Base-by-base conservation (phyloP, 371 early-diverging fungal genomes). In the Saksenaea vasiformis region DNA sequence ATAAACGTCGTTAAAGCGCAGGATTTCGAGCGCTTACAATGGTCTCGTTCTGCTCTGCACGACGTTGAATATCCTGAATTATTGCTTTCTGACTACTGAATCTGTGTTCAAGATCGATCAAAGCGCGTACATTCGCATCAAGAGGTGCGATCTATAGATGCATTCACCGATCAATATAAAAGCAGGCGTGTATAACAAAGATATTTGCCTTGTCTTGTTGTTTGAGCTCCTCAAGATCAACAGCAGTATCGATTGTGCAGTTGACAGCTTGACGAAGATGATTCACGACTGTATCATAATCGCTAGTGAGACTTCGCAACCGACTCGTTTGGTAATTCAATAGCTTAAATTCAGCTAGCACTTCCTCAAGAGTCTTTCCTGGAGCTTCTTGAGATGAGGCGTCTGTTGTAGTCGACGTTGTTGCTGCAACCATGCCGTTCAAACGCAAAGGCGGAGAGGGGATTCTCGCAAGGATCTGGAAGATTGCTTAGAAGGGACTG, bases 211-310 rank as follows among this genome's bases (percentile, higher is more conserved):
- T 28, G 14, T 59, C 55, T 3, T 41, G 7, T 8, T 65, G 35
- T 14, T 41, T 22, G 13, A 54, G 26, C 26, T 69, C 62, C 44
- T 69, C 70, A 22, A 65, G 56, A 43, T 69, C 70, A 26, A 61
- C 34, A 1, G 65, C 65, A 44, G 56, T 56, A 38, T 69, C 70
- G 10, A 54, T 55, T 5, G 35, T 28, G 22, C 55, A 37, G 9
- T 26, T 41, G 15, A 56, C 17, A n/a, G 62, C 65, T 2, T 34
- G 22, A 15, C 59, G 58, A 43, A 69, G 57, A 19, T 58, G n/a
- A 3, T 62, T 43, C 31, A 58, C 7, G 47, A 62, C 38, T 5
- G 24, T 59, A 14, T 65, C 65, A 26, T 38, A 35, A 37, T 64
- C 62, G 17, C 28, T 19, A 5, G 63, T 14, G 13, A 63, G 15